Evolutionary conservation across 169 alveolate genomes (phyloP), one percentile per base, ranked within the genome.

Genomic region (Eimeria maxima): DNA sequence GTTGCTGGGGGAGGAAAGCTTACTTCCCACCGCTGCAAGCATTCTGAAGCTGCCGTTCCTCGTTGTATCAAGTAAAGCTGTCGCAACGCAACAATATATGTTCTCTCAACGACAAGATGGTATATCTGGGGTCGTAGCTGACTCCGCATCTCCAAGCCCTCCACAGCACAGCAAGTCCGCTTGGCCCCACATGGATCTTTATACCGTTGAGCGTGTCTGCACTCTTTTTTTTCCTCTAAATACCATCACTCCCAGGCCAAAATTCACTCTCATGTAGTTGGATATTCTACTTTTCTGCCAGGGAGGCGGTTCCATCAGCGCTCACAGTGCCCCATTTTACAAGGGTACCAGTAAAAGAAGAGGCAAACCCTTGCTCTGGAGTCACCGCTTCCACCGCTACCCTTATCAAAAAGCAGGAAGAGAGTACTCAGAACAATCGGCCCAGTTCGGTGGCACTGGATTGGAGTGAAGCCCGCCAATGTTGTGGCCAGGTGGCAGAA

Each of bases 31-130:
- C 7, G 67, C 88, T 44, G 57, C 67, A 27, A 65, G 24, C 22
- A 78, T 78, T 50, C 42, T 78, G 65, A n/a, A 22, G 6, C 22
- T 45, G 88, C 88, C 88, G 88, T 78, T 78, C 45, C 88, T 78
- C 57, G 65, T 22, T 63, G 67, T 10, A n/a, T 45, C 67, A 50
- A 44, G 67, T 20, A 50, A 78, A 78, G 88, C 67, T 3, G 67
- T 78, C 13, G 42, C 88, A 38, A 45, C 11, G 67, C 88, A 78
- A 11, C 88, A 8, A 29, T 78, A 33, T 20, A 78, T 8, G 88
- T 78, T 78, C 81, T 13, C 81, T 71, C 81, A 8, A 29, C 7
- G 38, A 1, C 53, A 71, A 71, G 81, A 33, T 24, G 50, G 81
- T 18, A 71, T 42, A 8, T 5, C 78, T 67, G 45, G 7, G 81